A percentile compares a stretch with the other conserved stretches of the same genome.
Evolutionary conservation across 306 rosid species (phyloP).

Genomic region (Pachyrhizus erosus): DNA sequence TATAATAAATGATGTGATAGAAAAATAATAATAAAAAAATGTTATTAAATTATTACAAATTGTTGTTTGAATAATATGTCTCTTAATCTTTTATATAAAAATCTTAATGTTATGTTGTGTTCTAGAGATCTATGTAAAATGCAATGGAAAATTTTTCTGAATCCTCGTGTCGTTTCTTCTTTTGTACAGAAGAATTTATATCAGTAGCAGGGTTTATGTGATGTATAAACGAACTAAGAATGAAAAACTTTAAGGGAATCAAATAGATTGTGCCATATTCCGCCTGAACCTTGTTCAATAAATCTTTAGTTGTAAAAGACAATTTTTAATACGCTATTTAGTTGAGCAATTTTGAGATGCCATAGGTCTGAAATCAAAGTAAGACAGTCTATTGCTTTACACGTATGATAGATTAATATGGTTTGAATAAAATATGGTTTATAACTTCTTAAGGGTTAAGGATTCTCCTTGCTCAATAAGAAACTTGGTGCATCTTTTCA

Average conservation of each 20-base stretch:
- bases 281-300: neutral
- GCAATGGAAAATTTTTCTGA: neutral
- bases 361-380: neutral
- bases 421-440: slow-evolving; percentile 5
- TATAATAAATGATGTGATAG: too few relatives aligned
- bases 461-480: slow-evolving; percentile 21
- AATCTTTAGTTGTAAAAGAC: neutral
- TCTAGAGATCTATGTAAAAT: neutral
- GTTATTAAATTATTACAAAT: too few relatives aligned
- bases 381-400: slow-evolving; percentile 12
- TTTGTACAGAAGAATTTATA: neutral
- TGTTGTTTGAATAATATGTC: too few relatives aligned
- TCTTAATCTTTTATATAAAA: neutral
- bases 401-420: slow-evolving; percentile 2
- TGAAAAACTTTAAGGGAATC: neutral
- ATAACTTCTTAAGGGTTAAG: slow-evolving; percentile 4
- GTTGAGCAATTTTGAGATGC: slow-evolving; percentile 28
- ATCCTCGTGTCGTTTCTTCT: neutral
- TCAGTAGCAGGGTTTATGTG: neutral
- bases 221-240: neutral
- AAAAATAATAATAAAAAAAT: too few relatives aligned
- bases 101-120: neutral
- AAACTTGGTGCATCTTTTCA: slow-evolving; percentile 12
- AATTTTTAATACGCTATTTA: neutral
- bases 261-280: neutral